Percentiles rank a stretch among this genome's conserved stretches.
These are phyloP conservation scores for Lobosporangium transversale DNA, from an alignment of 192 early-diverging fungal species.

Conservation along the genomic window DNA sequence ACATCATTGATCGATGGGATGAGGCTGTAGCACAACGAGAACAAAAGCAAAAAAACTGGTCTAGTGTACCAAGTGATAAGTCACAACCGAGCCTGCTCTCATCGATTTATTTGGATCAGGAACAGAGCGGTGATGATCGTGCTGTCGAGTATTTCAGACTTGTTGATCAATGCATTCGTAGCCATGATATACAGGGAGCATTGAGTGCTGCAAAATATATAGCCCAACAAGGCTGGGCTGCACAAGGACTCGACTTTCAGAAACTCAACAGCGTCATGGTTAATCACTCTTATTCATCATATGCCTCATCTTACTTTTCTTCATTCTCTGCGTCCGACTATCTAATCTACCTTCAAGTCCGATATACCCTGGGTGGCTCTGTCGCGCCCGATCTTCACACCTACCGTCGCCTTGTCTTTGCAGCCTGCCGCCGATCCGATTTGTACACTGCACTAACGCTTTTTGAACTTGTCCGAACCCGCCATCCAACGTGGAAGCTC, in stretches of 20 bases:
- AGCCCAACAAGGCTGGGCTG: constrained; percentile 6
- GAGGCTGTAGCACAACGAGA: not conserved
- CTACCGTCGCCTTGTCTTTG: constrained; percentile 44
- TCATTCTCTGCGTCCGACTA: constrained; percentile 5
- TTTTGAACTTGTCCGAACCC: constrained; percentile 8
- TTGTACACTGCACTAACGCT: constrained; percentile 24
- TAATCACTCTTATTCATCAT: constrained; percentile 12
- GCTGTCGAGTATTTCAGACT: constrained; percentile 15
- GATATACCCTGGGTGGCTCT: constrained; percentile 16
- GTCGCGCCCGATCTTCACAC: constrained; percentile 31
- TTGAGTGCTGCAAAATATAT: constrained; percentile 18
- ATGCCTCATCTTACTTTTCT: not conserved
- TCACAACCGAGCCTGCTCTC: not conserved
- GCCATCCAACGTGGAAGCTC: constrained; percentile 17
- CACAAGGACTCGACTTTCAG: constrained; percentile 14
- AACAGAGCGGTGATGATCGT: no score
- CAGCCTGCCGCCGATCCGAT: constrained; percentile 48
- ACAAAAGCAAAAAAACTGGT: not conserved
- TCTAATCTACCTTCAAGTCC: constrained; percentile 22
- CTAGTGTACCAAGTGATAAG: not conserved
- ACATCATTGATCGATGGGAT: constrained; percentile 31
- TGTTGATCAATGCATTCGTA: constrained; percentile 1
- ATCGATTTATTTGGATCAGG: no score
- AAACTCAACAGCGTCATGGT: constrained; percentile 29
- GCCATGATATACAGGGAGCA: constrained; percentile 20